Percentiles rank a stretch among this genome's conserved stretches.
Evolutionary conservation across 345 rosid species (phyloP).

Genomic region (Citrus medica): DNA sequence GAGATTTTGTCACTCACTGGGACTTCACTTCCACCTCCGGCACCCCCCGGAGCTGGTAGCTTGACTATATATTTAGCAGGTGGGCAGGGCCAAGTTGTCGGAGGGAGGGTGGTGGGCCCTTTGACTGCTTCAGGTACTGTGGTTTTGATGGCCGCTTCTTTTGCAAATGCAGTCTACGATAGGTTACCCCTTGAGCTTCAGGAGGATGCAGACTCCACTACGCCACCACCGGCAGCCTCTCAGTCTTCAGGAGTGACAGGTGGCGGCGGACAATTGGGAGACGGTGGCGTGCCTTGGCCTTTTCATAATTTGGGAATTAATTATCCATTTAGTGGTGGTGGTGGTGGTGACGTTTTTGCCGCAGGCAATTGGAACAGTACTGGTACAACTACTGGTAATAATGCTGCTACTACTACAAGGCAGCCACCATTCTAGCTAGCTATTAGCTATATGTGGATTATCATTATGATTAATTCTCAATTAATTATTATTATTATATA

Average conservation of each 20-base stretch:
- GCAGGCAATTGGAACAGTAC: slow-evolving; percentile 21
- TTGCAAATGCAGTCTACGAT: slow-evolving; percentile 68
- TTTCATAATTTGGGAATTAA: slow-evolving; percentile 53
- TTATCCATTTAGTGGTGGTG: slow-evolving; percentile 51
- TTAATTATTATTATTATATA: background rate
- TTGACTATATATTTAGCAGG: slow-evolving; percentile 63
- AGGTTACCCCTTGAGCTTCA: slow-evolving; percentile 63
- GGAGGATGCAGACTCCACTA: slow-evolving; percentile 33
- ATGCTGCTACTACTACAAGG: slow-evolving; percentile 23
- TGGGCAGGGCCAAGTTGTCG: slow-evolving; percentile 73
- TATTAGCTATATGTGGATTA: background rate
- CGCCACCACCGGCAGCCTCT: slow-evolving; percentile 29
- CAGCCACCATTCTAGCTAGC: slow-evolving; percentile 47
- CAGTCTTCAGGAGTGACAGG: slow-evolving; percentile 37
- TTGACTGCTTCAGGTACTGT: slow-evolving; percentile 69
- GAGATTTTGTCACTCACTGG: slow-evolving; percentile 71
- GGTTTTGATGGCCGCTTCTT: slow-evolving; percentile 68
- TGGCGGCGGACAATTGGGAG: slow-evolving; percentile 20
- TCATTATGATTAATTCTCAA: background rate
- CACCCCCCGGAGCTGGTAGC: slow-evolving; percentile 65
- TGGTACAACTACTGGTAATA: background rate
- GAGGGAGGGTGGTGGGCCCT: slow-evolving; percentile 70
- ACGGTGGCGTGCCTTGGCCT: slow-evolving; percentile 34
- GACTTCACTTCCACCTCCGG: slow-evolving; percentile 67
- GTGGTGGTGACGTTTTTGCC: slow-evolving; percentile 46